phyloP scores from a whole-genome alignment of 768 basidiomycete species.

The Leccinum sublutescens region DNA sequence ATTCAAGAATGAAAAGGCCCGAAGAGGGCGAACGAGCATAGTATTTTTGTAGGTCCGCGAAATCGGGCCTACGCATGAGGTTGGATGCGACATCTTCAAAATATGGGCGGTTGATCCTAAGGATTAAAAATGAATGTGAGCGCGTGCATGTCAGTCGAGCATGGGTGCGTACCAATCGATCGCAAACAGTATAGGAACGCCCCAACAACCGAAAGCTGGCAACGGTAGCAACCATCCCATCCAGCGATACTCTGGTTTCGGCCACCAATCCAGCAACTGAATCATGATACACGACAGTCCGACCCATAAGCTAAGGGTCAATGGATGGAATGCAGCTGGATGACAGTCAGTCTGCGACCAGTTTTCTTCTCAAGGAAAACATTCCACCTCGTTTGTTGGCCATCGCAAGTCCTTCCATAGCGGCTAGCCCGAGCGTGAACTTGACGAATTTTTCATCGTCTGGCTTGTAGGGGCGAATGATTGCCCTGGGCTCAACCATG shows the following conservation, averaged over 20 bases:
- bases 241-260: constrained; percentile 41
- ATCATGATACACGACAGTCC: constrained; percentile 57
- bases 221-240: constrained; percentile 56
- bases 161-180: constrained; percentile 60
- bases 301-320: constrained; percentile 62
- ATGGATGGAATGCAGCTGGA: constrained; percentile 54
- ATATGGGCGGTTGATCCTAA: constrained; percentile 66
- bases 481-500: constrained; percentile 44
- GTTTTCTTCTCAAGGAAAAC: not conserved
- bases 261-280: constrained; percentile 68
- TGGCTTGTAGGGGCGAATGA: constrained; percentile 51
- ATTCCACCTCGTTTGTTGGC: constrained; percentile 61
- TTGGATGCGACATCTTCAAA: constrained; percentile 57
- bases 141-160: not conserved
- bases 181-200: constrained; percentile 61
- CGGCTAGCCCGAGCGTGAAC: constrained; percentile 63
- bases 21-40: constrained; percentile 63
- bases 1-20: constrained; percentile 70
- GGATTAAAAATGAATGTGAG: not conserved
- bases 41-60: constrained; percentile 48
- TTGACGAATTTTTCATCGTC: constrained; percentile 59
- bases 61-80: constrained; percentile 55
- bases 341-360: not conserved
- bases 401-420: constrained; percentile 63
- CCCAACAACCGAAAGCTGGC: constrained; percentile 64